A percentile compares a stretch with the other conserved stretches of the same genome.
Evolutionary conservation across 257 asterid species (phyloP).

Genomic region (Phtheirospermum japonicum): DNA sequence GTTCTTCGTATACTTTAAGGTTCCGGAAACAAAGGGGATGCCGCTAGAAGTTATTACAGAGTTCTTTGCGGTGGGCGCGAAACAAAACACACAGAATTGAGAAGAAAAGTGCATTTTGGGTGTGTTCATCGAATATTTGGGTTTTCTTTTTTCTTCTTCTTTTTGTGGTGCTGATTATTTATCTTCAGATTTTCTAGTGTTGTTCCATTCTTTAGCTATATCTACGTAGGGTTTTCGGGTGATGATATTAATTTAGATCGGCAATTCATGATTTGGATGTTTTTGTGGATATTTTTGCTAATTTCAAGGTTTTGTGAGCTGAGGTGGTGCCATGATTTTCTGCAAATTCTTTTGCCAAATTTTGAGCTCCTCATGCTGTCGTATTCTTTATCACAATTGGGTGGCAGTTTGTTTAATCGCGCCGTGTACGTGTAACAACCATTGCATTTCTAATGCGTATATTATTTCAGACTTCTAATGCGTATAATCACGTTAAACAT

Average conservation of each 20-base stretch:
- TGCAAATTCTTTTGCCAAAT: too few species aligned
- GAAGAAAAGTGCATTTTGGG: too few species aligned
- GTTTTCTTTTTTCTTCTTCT: background rate
- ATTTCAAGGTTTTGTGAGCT: too few species aligned
- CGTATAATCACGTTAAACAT: too few species aligned
- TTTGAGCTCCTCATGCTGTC: too few species aligned
- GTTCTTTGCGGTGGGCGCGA: constrained; percentile 83
- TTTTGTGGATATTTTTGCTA: too few species aligned
- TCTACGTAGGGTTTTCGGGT: constrained; percentile 8
- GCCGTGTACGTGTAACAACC: background rate
- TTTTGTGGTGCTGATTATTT: background rate
- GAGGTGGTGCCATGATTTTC: too few species aligned
- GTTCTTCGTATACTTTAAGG: constrained; percentile 73
- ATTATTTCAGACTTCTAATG: too few species aligned
- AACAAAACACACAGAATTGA: constrained; percentile 39
- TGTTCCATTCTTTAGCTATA: constrained; percentile 27
- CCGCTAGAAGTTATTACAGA: constrained; percentile 93
- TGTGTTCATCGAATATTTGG: constrained; percentile 12
- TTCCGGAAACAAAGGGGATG: constrained; percentile 96
- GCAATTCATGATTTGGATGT: constrained; percentile 15
- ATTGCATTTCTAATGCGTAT: too few species aligned
- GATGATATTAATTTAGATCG: constrained; percentile 10
- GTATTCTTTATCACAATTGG: background rate
- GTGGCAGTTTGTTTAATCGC: background rate
- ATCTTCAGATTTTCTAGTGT: constrained; percentile 13